Conservation (phyloP, 352 stramenopile genomes). For the Stephanocyclus meneghinianus region DNA sequence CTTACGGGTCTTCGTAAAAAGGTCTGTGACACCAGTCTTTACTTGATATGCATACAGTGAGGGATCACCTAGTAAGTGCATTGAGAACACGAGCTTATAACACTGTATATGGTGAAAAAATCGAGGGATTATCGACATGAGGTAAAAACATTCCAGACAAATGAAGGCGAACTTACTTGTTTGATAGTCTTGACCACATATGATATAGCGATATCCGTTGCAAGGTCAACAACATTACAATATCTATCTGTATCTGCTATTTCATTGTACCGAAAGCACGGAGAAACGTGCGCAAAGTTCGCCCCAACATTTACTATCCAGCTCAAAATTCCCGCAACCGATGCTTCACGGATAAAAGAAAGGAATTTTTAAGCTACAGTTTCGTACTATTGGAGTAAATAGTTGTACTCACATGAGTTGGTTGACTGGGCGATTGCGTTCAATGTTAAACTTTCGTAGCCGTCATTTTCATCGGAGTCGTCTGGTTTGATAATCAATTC, state of each 20-base stretch:
- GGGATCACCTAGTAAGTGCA: constrained; percentile 66
- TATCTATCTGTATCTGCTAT: constrained; percentile 50
- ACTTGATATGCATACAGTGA: constrained; percentile 44
- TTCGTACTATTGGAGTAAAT: background rate
- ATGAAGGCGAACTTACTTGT: constrained; percentile 23
- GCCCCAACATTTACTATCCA: constrained; percentile 69
- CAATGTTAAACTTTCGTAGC: constrained; percentile 38
- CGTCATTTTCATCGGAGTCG: constrained; percentile 28
- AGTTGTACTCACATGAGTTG: constrained; percentile 42
- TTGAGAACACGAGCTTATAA: constrained; percentile 67
- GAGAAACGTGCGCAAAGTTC: constrained; percentile 70
- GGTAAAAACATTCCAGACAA: background rate
- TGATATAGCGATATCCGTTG: constrained; percentile 46
- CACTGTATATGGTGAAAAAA: background rate
- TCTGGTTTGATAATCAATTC: constrained; percentile 63
- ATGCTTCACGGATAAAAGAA: constrained; percentile 16
- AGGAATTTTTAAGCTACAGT: too few species aligned
- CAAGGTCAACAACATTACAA: constrained; percentile 56
- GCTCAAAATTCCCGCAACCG: constrained; percentile 42
- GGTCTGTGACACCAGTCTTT: constrained; percentile 57
- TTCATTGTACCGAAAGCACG: constrained; percentile 52
- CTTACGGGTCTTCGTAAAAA: constrained; percentile 51
- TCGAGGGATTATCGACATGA: background rate
- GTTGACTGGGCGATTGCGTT: constrained; percentile 53
- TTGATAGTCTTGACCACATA: constrained; percentile 59